Evolutionary conservation across 1,284 basidiomycete genomes (phyloP).

Genomic region (Ceratobasidium sp.): DNA sequence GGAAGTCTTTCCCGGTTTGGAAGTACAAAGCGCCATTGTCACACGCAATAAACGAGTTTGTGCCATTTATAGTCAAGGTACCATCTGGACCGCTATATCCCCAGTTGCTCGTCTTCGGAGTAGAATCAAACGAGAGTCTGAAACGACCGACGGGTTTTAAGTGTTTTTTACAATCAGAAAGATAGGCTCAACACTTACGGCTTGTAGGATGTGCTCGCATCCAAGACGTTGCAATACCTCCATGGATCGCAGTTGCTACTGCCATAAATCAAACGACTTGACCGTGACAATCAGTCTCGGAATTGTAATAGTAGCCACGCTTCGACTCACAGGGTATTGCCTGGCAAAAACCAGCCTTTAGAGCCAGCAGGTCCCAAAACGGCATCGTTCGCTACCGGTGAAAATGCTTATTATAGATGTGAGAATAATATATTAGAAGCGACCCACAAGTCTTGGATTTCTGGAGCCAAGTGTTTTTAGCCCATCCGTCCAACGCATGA

Average conservation of each 20-base stretch:
- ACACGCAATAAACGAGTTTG: slow-evolving; percentile 20
- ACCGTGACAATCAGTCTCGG: background rate
- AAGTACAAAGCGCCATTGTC: slow-evolving; percentile 16
- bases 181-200: slow-evolving; percentile 8
- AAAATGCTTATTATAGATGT: no score
- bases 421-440: no score
- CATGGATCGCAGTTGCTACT: background rate
- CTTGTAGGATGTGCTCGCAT: slow-evolving; percentile 33
- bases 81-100: background rate
- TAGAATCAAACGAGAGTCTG: background rate
- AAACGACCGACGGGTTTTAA: background rate
- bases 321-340: slow-evolving; percentile 1
- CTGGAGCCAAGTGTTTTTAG: background rate
- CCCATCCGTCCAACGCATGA: background rate
- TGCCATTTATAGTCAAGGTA: background rate
- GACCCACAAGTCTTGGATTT: no score
- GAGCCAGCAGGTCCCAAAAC: background rate
- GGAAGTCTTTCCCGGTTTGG: slow-evolving; percentile 25
- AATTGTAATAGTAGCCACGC: background rate
- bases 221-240: slow-evolving; percentile 10
- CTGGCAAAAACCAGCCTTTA: slow-evolving; percentile 17
- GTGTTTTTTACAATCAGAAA: background rate
- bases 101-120: slow-evolving; percentile 1
- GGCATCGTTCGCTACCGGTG: background rate
- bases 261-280: slow-evolving; percentile 25